Base-by-base conservation (phyloP, 768 basidiomycete genomes). In the Leccinum truebloodii region DNA sequence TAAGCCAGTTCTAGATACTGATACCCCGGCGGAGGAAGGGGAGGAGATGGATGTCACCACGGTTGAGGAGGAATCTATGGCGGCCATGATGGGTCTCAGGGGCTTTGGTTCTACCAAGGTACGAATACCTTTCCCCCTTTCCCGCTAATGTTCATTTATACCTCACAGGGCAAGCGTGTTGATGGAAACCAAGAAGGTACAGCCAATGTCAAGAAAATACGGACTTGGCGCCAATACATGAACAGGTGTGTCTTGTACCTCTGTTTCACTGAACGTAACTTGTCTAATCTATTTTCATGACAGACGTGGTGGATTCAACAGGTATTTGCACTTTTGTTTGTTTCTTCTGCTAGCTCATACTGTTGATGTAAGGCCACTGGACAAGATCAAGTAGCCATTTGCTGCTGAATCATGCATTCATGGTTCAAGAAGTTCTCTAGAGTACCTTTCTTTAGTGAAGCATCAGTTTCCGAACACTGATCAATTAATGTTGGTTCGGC, bases 141-240 rank as follows among this genome's bases (percentile, higher is more conserved):
- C 50, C 58, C 57, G 3, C 41, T 26, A 39, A 65, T 52, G 35
- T 52, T 30, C 0, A 30, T 30, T 41, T 52, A n/a, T 9, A 24
- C 53, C 44, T 44, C 50, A 28, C 67, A 94, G 93, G 89, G 89
- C 48, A 91, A 90, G 69, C 83, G 81, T 52, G 91, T 95, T 37
- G 79, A 82, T 39, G 92, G 94, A 24, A 94, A 96, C 61, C 89
- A 95, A 75, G 88, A 90, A 62, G 90, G 88, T 49, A 67, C 61
- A 39, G 82, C 79, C 37, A 74, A 84, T 57, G 75, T 89, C 66
- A 94, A 91, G 81, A 94, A 93, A 77, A 84, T 84, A 59, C 80
- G 94, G 61, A 95, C 93, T 26, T 96, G 94, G 95, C 82, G 94
- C 64, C 96, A 98, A 75, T 99, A 99, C 75, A 99, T 99, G 96